phyloP scores from a whole-genome alignment of 352 stramenopile genomes.

The Thalassiosira ordinaria region DNA sequence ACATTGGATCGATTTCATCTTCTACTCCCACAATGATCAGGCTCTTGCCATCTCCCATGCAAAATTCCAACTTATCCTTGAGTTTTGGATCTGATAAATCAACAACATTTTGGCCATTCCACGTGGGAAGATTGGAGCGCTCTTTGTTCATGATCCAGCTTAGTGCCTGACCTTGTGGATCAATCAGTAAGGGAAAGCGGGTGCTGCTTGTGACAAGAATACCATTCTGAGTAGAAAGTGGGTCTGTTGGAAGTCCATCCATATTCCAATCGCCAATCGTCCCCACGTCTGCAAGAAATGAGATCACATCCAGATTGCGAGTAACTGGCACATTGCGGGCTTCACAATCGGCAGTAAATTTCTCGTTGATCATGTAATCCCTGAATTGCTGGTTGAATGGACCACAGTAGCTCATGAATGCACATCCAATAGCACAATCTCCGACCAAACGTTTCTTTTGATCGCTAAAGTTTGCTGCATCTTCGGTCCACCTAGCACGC shows the following conservation, averaged over 20 bases:
- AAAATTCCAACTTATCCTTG: conserved; percentile 98
- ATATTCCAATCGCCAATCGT: conserved; percentile 99
- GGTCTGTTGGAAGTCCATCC: conserved; percentile 95
- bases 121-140: conserved; percentile 92
- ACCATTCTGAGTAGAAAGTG: conserved; percentile 97
- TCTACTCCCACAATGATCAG: conserved; percentile 95
- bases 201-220: conserved; percentile 97
- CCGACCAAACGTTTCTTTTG: conserved; percentile 95
- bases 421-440: conserved; percentile 96
- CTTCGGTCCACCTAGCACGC: conserved; percentile 95
- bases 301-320: conserved; percentile 94
- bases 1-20: conserved; percentile 98
- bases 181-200: conserved; percentile 95
- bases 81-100: conserved; percentile 94
- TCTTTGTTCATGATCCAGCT: conserved; percentile 98
- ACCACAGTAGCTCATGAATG: conserved; percentile 97
- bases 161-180: conserved; percentile 96
- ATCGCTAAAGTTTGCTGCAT: conserved; percentile 97
- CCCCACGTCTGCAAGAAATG: conserved; percentile 96
- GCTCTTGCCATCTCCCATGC: conserved; percentile 94
- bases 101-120: conserved; percentile 90
- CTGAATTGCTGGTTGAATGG: conserved; percentile 99
- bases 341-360: conserved; percentile 95
- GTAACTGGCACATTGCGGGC: conserved; percentile 92
- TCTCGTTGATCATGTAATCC: conserved; percentile 94